Conservation (phyloP, 148 eudicot species). For the Persicaria tinctoria region DNA sequence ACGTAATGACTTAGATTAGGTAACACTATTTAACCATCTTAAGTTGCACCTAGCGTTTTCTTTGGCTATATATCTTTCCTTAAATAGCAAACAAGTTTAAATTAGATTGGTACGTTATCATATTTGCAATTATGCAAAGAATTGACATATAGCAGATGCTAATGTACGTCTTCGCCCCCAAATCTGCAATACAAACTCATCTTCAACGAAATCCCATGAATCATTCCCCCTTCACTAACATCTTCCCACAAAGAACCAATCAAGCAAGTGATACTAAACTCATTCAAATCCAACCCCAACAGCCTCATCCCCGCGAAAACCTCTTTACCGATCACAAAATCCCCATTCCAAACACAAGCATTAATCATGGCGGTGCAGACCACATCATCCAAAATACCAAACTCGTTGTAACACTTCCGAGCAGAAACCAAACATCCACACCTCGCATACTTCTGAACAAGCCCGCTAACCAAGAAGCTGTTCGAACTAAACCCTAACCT, state of each 20-base stretch:
- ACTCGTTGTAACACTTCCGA: constrained; percentile 52
- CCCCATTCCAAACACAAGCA: constrained; percentile 56
- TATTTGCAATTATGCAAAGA: no score
- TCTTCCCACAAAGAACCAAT: constrained; percentile 42
- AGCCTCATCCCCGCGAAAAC: constrained; percentile 35
- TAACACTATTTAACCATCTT: no score
- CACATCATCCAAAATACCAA: constrained; percentile 41
- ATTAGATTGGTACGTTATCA: no score
- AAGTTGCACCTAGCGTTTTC: no score
- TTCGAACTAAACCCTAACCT: constrained; percentile 38
- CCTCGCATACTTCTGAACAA: constrained; percentile 42
- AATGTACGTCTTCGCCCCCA: constrained; percentile 21
- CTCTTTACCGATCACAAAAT: constrained; percentile 33
- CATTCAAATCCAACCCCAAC: constrained; percentile 45
- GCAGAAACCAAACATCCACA: constrained; percentile 31
- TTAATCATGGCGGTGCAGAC: constrained; percentile 59
- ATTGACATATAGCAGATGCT: no score
- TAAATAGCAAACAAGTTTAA: no score
- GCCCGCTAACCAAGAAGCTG: constrained; percentile 49
- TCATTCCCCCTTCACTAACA: constrained; percentile 39
- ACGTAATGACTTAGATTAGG: no score
- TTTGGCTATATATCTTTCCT: no score
- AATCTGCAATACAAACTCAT: constrained; percentile 50
- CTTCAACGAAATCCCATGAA: constrained; percentile 48
- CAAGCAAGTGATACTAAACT: constrained; percentile 41